Conservation (phyloP, 2,329 filamentous ascomycete species). For the Fusarium devonianum region DNA sequence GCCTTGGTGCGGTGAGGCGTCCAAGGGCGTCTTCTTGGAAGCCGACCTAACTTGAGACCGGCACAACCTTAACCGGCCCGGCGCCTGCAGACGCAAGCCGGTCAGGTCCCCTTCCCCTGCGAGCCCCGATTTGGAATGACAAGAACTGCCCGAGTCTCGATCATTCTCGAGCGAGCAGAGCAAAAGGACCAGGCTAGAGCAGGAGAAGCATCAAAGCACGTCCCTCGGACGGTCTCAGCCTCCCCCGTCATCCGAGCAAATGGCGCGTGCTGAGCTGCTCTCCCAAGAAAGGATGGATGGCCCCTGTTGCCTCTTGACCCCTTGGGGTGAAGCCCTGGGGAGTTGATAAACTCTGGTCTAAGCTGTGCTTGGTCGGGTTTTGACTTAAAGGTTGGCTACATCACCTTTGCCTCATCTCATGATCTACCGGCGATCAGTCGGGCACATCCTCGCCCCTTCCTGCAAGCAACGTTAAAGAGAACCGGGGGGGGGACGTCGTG, state of each 20-base stretch:
- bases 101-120: constrained; percentile 17
- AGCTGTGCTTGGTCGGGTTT: constrained; percentile 11
- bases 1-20: constrained; percentile 27
- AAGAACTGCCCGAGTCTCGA: constrained; percentile 20
- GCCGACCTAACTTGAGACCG: constrained; percentile 25
- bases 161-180: neutral
- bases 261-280: constrained; percentile 40
- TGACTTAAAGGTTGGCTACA: constrained; percentile 31
- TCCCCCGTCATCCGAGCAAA: constrained; percentile 23
- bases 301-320: too few relatives aligned
- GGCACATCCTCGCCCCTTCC: constrained; percentile 19
- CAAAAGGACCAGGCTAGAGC: neutral
- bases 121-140: constrained; percentile 9
- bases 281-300: constrained; percentile 36
- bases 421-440: constrained; percentile 10
- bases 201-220: constrained; percentile 1
- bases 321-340: neutral
- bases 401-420: constrained; percentile 13
- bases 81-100: constrained; percentile 12
- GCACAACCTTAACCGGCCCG: constrained; percentile 35
- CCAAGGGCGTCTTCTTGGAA: constrained; percentile 18
- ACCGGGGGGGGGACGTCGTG: too few relatives aligned
- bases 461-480: too few relatives aligned
- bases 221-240: constrained; percentile 10
- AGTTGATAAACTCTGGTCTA: constrained; percentile 6